These are phyloP conservation scores for Uronychia binucleata DNA, from an alignment of 73 alveolate species.

Conservation along the genomic window DNA sequence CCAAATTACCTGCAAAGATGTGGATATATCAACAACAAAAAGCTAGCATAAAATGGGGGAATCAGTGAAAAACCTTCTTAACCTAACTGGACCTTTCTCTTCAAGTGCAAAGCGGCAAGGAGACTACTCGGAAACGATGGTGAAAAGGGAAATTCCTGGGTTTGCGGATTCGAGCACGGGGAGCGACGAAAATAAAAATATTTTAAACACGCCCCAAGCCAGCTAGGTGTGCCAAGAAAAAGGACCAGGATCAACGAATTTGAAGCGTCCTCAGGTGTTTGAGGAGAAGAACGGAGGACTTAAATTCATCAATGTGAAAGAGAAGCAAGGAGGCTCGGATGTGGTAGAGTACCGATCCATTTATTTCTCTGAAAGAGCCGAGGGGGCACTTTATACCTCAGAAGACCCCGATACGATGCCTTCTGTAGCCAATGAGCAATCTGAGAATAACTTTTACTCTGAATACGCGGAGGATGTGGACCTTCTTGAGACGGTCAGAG, in stretches of 20 bases:
- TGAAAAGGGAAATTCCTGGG: not conserved
- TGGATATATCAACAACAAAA: too few species aligned
- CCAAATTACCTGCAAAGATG: too few species aligned
- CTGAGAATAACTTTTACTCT: not conserved
- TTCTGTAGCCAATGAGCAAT: not conserved
- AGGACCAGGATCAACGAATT: too few species aligned
- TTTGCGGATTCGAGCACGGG: not conserved
- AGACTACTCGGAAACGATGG: too few species aligned
- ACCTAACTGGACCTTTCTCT: too few species aligned
- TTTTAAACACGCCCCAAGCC: too few species aligned
- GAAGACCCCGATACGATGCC: not conserved
- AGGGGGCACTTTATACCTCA: not conserved
- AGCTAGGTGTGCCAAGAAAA: too few species aligned
- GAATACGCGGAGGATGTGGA: not conserved
- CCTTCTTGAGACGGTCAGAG: not conserved
- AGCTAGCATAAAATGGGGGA: too few species aligned
- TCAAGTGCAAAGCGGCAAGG: too few species aligned
- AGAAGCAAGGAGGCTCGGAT: not conserved
- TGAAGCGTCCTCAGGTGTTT: not conserved
- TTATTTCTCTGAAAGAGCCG: not conserved
- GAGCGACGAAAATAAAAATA: not conserved
- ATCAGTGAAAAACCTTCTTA: too few species aligned
- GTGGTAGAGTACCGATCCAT: not conserved
- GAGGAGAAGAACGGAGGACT: not conserved
- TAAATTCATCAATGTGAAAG: not conserved